Base-by-base conservation (phyloP, 2,329 filamentous ascomycete genomes). In the Ophiostoma sp. region DNA sequence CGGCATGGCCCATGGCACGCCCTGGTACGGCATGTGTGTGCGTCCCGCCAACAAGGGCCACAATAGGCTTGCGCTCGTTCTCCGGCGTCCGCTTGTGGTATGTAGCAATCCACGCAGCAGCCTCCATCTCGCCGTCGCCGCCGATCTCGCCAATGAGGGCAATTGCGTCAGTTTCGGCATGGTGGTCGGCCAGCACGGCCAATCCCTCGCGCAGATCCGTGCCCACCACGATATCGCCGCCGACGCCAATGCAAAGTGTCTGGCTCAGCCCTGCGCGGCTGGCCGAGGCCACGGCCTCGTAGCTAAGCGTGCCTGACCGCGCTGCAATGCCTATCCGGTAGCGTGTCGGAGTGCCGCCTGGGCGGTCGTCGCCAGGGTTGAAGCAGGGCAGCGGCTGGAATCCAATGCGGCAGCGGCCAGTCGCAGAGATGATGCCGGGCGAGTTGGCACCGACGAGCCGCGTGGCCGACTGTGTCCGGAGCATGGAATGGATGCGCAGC, bases 231-330 rank as follows among this genome's bases (percentile, higher is more conserved):
- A 90, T 84, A 76, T 94, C 91, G 2, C 91, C 91, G 2, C 91
- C 91, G 82, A 94, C 89, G 20, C 90, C 90, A 64, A 94, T 88
- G 60, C 90, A 91, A 7, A 93, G 80, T 75, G 89, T 92, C 78
- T 94, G 91, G 0, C 91, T 91, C 0, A 94, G 80, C 0, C 91
- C 90, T n/a, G 86, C 88, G 72, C 88, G 83, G 7, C 89, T 91
- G 33, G 91, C 88, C 1, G 90, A 89, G 0, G 89, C 91, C 0
- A 93, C 91, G 1, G 91, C 87, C 77, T 94, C 91, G 75, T 94
- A 94, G 72, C 90, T 92, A 57, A 94, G 80, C 0, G 91, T 94
- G 0, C 91, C 91, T 0, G 90, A 93, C 77, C 92, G 93, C n/a
- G 90, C 90, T 3, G 92, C 86, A 69, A 94, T 91, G 1, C 90